Evolutionary conservation across 2,329 filamentous ascomycete species (phyloP), one percentile per base, ranked within the genome.

Genomic region (Exophiala sp.): DNA sequence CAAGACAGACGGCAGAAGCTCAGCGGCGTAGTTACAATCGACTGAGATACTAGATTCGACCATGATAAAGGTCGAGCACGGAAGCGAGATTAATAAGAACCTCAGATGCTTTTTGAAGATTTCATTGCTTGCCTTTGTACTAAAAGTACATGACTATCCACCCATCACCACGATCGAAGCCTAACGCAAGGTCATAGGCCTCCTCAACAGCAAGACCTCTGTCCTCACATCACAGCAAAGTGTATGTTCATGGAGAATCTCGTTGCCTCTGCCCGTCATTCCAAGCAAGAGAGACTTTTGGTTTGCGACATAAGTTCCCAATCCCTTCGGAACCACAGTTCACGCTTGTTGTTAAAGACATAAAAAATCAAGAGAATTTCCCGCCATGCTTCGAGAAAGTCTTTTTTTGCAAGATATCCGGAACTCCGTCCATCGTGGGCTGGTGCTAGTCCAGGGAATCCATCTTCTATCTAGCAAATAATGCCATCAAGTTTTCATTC

Each of bases 321-420:
- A 18, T 18, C 34, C 14, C 9, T 8, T 37, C 18, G 34, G 34
- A 37, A 37, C 29, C 29, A 32, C 18, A 37, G 34, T 37, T 37
- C 34, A 37, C 34, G 18, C 34, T 19, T 11, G 34, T 37, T 32
- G 29, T 32, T 10, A 74, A 70, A 65, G 65, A 58, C 48, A 62
- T n/a, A n/a, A n/a, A 56, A 70, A 63, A 67, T 58, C 61, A 68
- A 67, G n/a, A 66, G 34, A 39, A 43, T 51, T 52, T 52, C 48
- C 48, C 48, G 48, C 56, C 50, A 58, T 57, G 53, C 51, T 56
- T 42, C 44, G 34, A n/a, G 32, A 45, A 52, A 49, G 47, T 48
- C 66, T 62, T 60, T 64, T 73, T 72, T 72, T 85, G 83, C 81
- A 80, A 85, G 83, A 86, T 86, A 87, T 87, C 84, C 84, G 83